phyloP scores from a whole-genome alignment of 129 eudicot species.

The Flaveria ramosissima region DNA sequence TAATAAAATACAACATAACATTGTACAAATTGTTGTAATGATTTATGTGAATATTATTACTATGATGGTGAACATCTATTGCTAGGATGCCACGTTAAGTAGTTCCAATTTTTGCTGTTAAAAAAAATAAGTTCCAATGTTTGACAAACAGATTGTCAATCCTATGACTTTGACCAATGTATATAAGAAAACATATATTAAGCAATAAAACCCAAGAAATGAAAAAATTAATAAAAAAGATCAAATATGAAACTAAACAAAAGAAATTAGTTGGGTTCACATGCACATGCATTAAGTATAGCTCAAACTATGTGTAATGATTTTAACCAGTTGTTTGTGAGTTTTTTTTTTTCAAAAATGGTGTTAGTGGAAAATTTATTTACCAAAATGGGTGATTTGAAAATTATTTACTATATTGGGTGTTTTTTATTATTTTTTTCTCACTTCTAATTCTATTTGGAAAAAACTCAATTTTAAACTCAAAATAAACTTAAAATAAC shows the following conservation, averaged over 20 bases:
- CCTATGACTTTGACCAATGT: conserved; percentile 30
- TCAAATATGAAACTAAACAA: neutral
- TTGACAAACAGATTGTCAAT: conserved; percentile 26
- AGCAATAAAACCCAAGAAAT: too few species aligned
- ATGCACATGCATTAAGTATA: conserved; percentile 15
- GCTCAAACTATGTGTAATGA: neutral
- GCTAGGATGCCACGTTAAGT: conserved; percentile 29
- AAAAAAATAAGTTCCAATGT: neutral
- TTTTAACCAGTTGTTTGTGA: too few species aligned
- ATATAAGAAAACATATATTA: neutral
- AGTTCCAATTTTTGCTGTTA: conserved; percentile 16
- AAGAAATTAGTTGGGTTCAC: conserved; percentile 1
- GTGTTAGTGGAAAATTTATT: too few species aligned
- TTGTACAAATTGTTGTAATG: neutral
- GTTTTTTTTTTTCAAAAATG: too few species aligned
- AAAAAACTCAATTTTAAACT: too few species aligned
- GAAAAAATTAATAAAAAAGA: too few species aligned
- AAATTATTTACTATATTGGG: too few species aligned
- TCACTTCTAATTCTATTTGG: too few species aligned
- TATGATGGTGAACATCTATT: conserved; percentile 18
- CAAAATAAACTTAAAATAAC: too few species aligned
- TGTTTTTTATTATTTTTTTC: too few species aligned
- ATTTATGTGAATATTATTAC: neutral
- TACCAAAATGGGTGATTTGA: too few species aligned
- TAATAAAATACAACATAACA: neutral